Conservation (phyloP, 306 rosid genomes). For the Corylus avellana region DNA sequence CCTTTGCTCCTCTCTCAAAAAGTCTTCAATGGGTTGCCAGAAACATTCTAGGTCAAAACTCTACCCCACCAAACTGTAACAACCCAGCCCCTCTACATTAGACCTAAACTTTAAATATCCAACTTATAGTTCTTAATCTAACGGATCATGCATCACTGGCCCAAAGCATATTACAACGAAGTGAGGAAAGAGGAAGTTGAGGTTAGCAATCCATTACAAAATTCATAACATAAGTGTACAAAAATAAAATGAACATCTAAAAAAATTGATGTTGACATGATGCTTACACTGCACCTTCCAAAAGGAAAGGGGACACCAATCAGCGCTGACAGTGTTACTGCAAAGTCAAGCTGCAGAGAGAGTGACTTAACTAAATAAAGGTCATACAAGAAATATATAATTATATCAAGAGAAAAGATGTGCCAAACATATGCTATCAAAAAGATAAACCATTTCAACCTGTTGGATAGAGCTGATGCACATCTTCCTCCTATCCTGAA, state of each 20-base stretch:
- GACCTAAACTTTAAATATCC: constrained; percentile 13
- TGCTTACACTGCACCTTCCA: constrained; percentile 98
- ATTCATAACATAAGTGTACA: constrained; percentile 6
- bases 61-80: constrained; percentile 22
- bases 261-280: constrained; percentile 34
- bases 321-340: constrained; percentile 84
- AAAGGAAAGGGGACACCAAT: constrained; percentile 94
- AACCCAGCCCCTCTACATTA: constrained; percentile 10
- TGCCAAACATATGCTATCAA: constrained; percentile 18
- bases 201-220: constrained; percentile 20
- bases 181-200: background rate
- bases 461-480: constrained; percentile 80
- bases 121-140: constrained; percentile 18
- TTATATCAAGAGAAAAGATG: constrained; percentile 8
- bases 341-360: constrained; percentile 90
- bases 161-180: constrained; percentile 14
- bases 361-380: constrained; percentile 35
- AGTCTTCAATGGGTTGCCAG: constrained; percentile 4
- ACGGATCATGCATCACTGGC: constrained; percentile 14
- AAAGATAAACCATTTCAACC: constrained; percentile 50
- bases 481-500: constrained; percentile 68
- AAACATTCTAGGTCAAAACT: background rate
- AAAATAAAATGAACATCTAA: constrained; percentile 19
- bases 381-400: constrained; percentile 14
- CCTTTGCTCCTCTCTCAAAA: background rate